phyloP scores from a whole-genome alignment of 2,329 filamentous ascomycete species.

The Hypoxylon sp. region DNA sequence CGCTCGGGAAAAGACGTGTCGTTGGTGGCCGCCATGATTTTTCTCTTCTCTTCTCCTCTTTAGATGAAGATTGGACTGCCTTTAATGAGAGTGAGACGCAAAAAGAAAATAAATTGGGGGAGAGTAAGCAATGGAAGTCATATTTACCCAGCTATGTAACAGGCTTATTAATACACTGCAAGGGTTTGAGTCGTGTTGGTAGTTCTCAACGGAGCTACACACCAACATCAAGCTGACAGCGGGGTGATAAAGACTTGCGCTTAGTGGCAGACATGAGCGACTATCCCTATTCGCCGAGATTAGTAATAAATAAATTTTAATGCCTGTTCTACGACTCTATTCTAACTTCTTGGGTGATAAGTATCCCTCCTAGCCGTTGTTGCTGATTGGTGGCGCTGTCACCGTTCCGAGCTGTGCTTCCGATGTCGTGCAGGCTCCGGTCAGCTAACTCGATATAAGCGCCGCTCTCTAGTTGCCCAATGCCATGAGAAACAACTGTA shows the following conservation, averaged over 20 bases:
- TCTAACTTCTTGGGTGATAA: constrained; percentile 20
- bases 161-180: no score
- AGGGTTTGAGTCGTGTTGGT: no score
- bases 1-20: constrained; percentile 33
- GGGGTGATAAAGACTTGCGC: no score
- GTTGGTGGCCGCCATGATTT: constrained; percentile 41
- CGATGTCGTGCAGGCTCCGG: neutral
- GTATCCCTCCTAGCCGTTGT: constrained; percentile 1
- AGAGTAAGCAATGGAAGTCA: neutral
- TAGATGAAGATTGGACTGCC: neutral
- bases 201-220: no score
- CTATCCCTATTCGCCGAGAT: neutral
- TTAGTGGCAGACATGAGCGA: neutral
- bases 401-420: no score
- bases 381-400: neutral
- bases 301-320: neutral
- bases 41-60: neutral
- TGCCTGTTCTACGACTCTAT: constrained; percentile 10
- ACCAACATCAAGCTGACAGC: no score
- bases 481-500: constrained; percentile 12
- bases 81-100: neutral
- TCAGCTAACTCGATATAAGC: constrained; percentile 25
- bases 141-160: no score
- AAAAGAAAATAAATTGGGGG: neutral
- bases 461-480: constrained; percentile 3